Percentiles rank a stretch among this genome's conserved stretches.
These are phyloP conservation scores for Echria macrotheca DNA, from an alignment of 495 filamentous ascomycete species.

Conservation along the genomic window DNA sequence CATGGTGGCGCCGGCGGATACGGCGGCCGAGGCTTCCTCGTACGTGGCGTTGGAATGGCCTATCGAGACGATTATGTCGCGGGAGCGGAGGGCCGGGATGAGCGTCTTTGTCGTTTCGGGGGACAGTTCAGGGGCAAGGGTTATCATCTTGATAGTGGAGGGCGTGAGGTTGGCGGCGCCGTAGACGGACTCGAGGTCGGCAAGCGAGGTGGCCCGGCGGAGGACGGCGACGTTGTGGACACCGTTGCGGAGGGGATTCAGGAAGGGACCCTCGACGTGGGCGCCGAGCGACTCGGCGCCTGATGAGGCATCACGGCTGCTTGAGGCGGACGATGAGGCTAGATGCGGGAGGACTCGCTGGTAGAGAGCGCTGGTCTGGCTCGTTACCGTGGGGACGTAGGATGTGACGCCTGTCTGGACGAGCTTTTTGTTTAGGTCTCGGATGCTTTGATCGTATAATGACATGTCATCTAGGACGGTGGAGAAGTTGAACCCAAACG, in stretches of 20 bases:
- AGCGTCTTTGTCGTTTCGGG: constrained; percentile 54
- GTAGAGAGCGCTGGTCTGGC: constrained; percentile 64
- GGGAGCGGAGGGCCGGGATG: constrained; percentile 53
- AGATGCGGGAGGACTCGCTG: constrained; percentile 62
- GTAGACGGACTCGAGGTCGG: constrained; percentile 63
- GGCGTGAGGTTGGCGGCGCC: constrained; percentile 55
- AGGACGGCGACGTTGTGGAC: constrained; percentile 67
- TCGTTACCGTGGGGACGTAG: constrained; percentile 74
- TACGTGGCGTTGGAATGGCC: constrained; percentile 81
- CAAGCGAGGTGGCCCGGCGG: constrained; percentile 44
- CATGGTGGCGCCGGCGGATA: constrained; percentile 69
- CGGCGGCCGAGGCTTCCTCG: constrained; percentile 61
- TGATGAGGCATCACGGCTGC: constrained; percentile 45
- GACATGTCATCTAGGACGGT: constrained; percentile 57
- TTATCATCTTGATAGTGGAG: constrained; percentile 64
- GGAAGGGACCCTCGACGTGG: constrained; percentile 80
- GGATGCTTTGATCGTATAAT: constrained; percentile 61
- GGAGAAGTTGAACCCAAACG: constrained; percentile 82
- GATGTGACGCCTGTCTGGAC: constrained; percentile 75
- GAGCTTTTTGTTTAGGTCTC: constrained; percentile 60
- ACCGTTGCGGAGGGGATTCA: constrained; percentile 64
- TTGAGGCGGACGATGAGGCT: constrained; percentile 54
- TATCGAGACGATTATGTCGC: constrained; percentile 65
- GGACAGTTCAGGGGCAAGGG: constrained; percentile 74
- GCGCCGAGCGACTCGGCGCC: constrained; percentile 79